Evolutionary conservation across 139 green algal species (phyloP).

Genomic region (Yamagishiella unicocca): DNA sequence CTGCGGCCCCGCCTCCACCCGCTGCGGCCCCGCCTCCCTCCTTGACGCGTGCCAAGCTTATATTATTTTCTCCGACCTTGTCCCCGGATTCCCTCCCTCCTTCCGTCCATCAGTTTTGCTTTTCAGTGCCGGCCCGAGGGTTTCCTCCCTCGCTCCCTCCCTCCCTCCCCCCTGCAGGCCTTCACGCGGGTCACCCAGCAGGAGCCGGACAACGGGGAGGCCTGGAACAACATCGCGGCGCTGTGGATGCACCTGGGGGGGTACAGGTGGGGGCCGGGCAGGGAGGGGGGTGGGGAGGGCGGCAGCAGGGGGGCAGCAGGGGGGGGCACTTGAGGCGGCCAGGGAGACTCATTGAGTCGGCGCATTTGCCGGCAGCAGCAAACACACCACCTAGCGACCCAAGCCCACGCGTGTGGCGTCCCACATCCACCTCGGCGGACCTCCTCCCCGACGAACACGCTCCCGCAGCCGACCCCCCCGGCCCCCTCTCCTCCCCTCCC

Average conservation of each 20-base stretch:
- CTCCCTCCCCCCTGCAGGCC: slow-evolving; percentile 27
- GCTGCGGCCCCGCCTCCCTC: no score
- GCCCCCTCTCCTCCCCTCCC: background rate
- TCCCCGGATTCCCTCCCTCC: background rate
- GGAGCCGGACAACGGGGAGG: slow-evolving; percentile 89
- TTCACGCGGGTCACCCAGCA: slow-evolving; percentile 81
- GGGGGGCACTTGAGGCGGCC: no score
- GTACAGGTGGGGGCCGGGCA: slow-evolving; percentile 1
- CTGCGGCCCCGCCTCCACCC: no score
- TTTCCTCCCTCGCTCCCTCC: background rate
- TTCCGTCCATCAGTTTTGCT: background rate
- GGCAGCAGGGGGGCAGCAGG: background rate
- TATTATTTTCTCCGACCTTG: background rate
- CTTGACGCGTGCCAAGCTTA: no score
- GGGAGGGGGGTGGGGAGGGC: background rate
- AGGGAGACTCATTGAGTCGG: no score
- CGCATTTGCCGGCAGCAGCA: no score
- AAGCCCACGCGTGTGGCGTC: no score
- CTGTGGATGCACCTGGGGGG: slow-evolving; percentile 78
- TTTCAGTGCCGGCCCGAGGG: no score
- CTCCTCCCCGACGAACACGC: no score
- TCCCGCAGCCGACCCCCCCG: no score
- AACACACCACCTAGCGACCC: no score
- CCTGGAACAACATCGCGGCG: slow-evolving; percentile 96
- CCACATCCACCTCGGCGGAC: no score